Evolutionary conservation across 2,329 filamentous ascomycete species (phyloP).

Genomic region (Aspergillus sp.): DNA sequence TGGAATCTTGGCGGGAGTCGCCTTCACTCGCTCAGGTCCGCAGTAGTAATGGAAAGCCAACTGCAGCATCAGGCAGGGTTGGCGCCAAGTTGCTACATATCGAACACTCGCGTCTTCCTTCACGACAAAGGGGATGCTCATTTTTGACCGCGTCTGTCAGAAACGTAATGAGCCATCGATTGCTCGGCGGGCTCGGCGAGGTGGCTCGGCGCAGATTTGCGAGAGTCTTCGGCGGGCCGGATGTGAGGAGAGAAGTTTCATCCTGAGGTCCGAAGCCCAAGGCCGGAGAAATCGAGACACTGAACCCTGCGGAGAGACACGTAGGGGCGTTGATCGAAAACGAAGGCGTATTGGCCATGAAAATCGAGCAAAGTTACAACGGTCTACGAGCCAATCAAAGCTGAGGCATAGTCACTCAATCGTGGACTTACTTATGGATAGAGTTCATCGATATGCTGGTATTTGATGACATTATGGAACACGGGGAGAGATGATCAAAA

Average conservation of each 20-base stretch:
- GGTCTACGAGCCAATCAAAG: not conserved
- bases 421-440: too few relatives aligned
- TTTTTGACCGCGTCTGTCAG: not conserved
- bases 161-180: not conserved
- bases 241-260: not conserved
- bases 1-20: not conserved
- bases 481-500: too few relatives aligned
- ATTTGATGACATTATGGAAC: not conserved
- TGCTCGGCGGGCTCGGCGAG: conserved; percentile 11
- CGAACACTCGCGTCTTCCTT: not conserved
- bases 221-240: conserved; percentile 1
- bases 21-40: not conserved
- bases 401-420: not conserved
- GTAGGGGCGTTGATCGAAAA: too few relatives aligned
- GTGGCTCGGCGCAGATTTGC: conserved; percentile 12
- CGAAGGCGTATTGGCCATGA: not conserved
- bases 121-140: not conserved
- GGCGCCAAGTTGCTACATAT: not conserved
- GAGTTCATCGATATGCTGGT: too few relatives aligned
- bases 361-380: not conserved
- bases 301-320: not conserved
- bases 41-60: not conserved
- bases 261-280: not conserved
- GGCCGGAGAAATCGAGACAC: too few relatives aligned
- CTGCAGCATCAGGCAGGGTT: not conserved